Base-by-base conservation (phyloP, 768 basidiomycete species). In the Panaeolus cyanescens region DNA sequence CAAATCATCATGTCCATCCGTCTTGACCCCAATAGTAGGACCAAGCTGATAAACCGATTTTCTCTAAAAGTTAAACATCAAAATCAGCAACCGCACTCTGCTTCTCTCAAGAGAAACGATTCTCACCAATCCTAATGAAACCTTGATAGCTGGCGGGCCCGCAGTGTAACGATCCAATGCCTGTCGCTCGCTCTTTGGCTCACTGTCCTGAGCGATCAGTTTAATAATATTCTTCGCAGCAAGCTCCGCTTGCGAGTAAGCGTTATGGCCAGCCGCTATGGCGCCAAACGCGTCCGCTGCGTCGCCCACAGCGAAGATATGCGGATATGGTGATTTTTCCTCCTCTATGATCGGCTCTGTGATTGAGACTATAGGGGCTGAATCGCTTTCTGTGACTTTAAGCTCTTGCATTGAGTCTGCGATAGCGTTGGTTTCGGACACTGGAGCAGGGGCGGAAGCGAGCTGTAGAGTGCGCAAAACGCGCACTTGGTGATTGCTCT, bases 231-330 rank as follows among this genome's bases (percentile, higher is more conserved):
- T 89, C n/a, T 76, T 66, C 30, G 83, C 85, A 0, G 86, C 86
- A 10, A 86, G 71, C 56, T 81, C 69, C 62, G 80, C 78, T 75
- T 86, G 85, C 34, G 73, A 76, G 65, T 83, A 82, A 1, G 85
- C 83, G 32, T 75, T 85, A 62, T 86, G 83, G 0, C 85, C 88
- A 12, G 87, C 86, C 22, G 83, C 79, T 22, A 84, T 80, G 0
- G 86, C 88, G 5, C 86, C 86, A 60, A 86, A 88, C 4, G 85
- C 85, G 68, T 88, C 85, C 0, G 86, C 87, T 0, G 81, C 79
- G 58, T 89, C 88, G 7, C 88, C 88, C 5, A 88, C 71, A 8
- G 81, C 86, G 65, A 88, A 90, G 12, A 89, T 78, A 61, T 86
- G 75, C 0, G 81, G 78, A 65, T 85, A 84, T 0, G 79, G 74